Evolutionary conservation across 2,329 filamentous ascomycete genomes (phyloP), one percentile per base, ranked within the genome.

Genomic region (Furcasterigmium sp.): DNA sequence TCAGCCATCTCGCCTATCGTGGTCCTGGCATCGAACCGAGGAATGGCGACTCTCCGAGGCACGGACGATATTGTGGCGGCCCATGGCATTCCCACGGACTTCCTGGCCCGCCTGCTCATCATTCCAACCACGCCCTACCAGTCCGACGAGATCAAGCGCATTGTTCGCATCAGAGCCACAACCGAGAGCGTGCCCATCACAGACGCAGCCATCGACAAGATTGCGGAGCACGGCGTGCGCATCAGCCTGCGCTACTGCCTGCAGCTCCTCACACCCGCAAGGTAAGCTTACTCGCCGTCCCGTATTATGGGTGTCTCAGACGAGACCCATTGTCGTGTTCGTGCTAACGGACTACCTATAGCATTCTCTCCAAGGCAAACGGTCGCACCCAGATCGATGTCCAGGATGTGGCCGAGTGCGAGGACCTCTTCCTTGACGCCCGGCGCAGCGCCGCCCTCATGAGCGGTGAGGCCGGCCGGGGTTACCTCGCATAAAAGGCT

Each of bases 21-120:
- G 48, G 93, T 98, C 53, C 84, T 98, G 48, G 93, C 93, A 46
- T 97, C 93, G 34, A 98, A 98, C 72, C 85, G 93, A 57, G 93
- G 93, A 63, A 85, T 91, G 74, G 91, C 88, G 51, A 87, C 89
- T 52, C 93, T 98, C 60, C 87, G 90, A 56, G 91, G 91, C 59
- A 91, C 87, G 44, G 78, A 85, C 55, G 80, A 87, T 63, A 76
- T 93, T 59, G 76, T 86, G 55, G 89, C 90, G 44, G 88, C 93
- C 4, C 93, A 98, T 68, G 93, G 93, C 59, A 85, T 98, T 54
- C 93, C 93, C 14, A 82, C 91, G 9, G 93, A 98, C 65, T 90
- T 98, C 54, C 78, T 98, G 43, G 86, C 88, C 43, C 89, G 93
- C 47, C 81, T 98, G 43, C 86, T 98, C 60, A 97, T 98, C 68